Conservation (phyloP, 208 protist genomes). For the Leishmania arabica region DNA sequence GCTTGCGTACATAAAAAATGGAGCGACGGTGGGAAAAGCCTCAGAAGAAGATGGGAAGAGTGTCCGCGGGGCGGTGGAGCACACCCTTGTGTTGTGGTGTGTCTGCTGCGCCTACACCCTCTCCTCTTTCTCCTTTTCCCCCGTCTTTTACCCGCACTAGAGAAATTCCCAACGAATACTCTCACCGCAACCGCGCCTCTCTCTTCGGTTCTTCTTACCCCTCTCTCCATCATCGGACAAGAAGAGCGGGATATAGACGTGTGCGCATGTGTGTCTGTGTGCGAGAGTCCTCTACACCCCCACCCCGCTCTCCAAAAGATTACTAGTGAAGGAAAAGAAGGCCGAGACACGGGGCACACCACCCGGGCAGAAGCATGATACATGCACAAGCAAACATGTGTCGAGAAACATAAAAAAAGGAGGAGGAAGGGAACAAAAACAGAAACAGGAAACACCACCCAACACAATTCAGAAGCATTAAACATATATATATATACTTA, state of each 20-base stretch:
- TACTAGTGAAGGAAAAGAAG: slow-evolving; percentile 2
- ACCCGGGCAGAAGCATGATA: not conserved
- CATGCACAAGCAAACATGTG: not conserved
- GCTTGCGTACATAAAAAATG: not conserved
- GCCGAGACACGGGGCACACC: not conserved
- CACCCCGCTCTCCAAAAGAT: not conserved
- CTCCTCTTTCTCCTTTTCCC: not conserved
- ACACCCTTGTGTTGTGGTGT: not conserved
- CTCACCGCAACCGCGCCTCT: not conserved
- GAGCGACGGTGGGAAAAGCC: not conserved
- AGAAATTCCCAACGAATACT: not conserved
- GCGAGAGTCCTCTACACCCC: not conserved
- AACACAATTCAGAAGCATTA: no score
- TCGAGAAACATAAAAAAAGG: not conserved
- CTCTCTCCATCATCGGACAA: not conserved
- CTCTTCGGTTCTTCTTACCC: not conserved
- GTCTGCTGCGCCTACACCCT: not conserved
- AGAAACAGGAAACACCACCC: not conserved
- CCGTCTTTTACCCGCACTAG: not conserved
- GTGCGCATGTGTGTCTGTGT: not conserved
- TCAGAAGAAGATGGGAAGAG: not conserved
- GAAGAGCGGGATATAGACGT: no score
- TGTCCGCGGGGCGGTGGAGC: not conserved
- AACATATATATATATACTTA: not conserved
- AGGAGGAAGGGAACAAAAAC: not conserved